Conservation (phyloP, 2,329 filamentous ascomycete genomes). For the Colletotrichum caudatum region DNA sequence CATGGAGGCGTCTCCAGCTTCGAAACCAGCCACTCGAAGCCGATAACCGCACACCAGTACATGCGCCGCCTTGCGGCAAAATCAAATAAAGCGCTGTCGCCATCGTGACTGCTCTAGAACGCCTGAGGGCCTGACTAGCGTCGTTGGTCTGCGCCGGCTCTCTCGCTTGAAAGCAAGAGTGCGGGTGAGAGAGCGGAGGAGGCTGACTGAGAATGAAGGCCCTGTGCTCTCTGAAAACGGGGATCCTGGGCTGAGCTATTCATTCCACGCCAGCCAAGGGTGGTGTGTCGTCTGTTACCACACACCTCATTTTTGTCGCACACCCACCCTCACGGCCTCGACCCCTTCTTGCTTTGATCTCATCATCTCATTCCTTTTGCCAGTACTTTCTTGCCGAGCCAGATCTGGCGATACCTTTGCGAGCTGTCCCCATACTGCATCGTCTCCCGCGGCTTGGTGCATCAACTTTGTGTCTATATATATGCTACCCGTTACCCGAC, state of each 20-base stretch:
- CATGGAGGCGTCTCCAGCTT: conserved; percentile 32
- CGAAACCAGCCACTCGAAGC: conserved; percentile 11
- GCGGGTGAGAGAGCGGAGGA: conserved; percentile 12
- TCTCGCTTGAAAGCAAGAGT: conserved; percentile 23
- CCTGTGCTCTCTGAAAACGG: conserved; percentile 36
- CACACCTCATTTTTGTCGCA: conserved; percentile 33
- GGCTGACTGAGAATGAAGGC: conserved; percentile 39
- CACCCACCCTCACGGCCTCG: conserved; percentile 37
- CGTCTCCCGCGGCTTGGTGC: conserved; percentile 31
- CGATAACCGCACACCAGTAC: conserved; percentile 32
- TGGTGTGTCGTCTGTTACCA: conserved; percentile 20
- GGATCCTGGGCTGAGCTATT: conserved; percentile 24
- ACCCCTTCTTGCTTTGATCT: conserved; percentile 37
- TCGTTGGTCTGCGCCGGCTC: conserved; percentile 20
- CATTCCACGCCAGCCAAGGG: conserved; percentile 39
- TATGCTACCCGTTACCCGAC: conserved; percentile 35
- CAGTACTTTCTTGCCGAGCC: conserved; percentile 29
- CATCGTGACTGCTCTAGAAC: conserved; percentile 29
- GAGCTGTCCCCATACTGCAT: conserved; percentile 32
- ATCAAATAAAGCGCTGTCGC: conserved; percentile 34
- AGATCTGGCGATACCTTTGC: conserved; percentile 38
- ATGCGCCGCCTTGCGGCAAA: conserved; percentile 30
- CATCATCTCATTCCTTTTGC: conserved; percentile 37
- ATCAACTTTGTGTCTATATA: conserved; percentile 39
- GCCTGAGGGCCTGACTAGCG: conserved; percentile 26